phyloP scores from a whole-genome alignment of 2,329 filamentous ascomycete genomes.

The Penicillium sp. region DNA sequence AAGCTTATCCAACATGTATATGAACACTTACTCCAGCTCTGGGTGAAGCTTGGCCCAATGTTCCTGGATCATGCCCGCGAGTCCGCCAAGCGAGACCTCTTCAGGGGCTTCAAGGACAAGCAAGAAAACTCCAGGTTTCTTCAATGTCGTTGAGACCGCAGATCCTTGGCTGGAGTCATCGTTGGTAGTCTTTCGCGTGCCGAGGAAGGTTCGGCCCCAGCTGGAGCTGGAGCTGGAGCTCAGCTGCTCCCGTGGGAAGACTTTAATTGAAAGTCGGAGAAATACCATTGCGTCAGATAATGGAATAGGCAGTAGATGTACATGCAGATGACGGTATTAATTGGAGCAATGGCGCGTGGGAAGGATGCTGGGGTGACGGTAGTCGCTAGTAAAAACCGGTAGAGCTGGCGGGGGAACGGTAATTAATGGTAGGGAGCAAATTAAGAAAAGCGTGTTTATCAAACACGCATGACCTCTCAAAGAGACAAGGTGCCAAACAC shows the following conservation, averaged over 20 bases:
- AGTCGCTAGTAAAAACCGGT: not conserved
- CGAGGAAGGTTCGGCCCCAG: constrained; percentile 7
- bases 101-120: constrained; percentile 33
- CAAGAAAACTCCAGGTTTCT: constrained; percentile 29
- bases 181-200: constrained; percentile 14
- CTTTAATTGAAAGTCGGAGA: constrained; percentile 37
- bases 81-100: constrained; percentile 26
- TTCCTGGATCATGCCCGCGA: constrained; percentile 32
- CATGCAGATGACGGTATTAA: not conserved
- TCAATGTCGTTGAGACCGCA: constrained; percentile 4
- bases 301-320: rapidly evolving
- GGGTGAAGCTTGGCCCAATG: constrained; percentile 37
- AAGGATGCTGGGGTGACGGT: not conserved
- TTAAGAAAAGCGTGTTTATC: not conserved
- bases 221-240: constrained; percentile 6
- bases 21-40: constrained; percentile 29
- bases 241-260: constrained; percentile 30
- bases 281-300: constrained; percentile 29
- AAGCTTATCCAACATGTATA: not conserved
- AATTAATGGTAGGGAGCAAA: not conserved
- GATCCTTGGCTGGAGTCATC: constrained; percentile 14
- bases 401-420: not conserved
- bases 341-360: not conserved
- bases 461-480: not conserved
- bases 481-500: not conserved